phyloP scores from a whole-genome alignment of 768 basidiomycete genomes.

The Mycena galopus region DNA sequence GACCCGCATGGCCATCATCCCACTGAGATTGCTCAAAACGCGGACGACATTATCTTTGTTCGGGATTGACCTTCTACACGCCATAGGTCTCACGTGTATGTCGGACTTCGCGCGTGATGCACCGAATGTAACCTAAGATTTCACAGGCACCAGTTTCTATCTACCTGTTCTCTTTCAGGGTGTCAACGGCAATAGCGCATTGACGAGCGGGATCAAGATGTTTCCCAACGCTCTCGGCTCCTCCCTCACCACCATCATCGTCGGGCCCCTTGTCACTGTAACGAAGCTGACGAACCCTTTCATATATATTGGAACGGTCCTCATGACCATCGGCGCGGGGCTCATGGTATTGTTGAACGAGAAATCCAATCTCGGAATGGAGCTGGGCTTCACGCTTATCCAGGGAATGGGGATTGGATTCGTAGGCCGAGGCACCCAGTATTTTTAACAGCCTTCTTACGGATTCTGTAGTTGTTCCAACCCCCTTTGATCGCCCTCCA shows the following conservation, averaged over 20 bases:
- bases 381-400: slow-evolving; percentile 21
- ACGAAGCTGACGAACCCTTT: slow-evolving; percentile 46
- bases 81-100: slow-evolving; percentile 26
- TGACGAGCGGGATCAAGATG: slow-evolving; percentile 45
- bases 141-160: slow-evolving; percentile 38
- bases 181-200: slow-evolving; percentile 42
- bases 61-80: slow-evolving; percentile 16
- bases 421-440: not conserved
- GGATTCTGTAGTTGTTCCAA: slow-evolving; percentile 16
- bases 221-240: slow-evolving; percentile 45
- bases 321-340: slow-evolving; percentile 49
- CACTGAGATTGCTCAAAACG: slow-evolving; percentile 22
- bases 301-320: slow-evolving; percentile 43
- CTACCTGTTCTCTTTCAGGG: slow-evolving; percentile 55
- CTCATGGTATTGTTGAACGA: slow-evolving; percentile 43
- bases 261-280: slow-evolving; percentile 44
- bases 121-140: no score
- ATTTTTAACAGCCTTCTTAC: not conserved
- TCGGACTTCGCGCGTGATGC: not conserved
- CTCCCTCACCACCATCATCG: slow-evolving; percentile 47
- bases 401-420: slow-evolving; percentile 27
- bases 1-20: slow-evolving; percentile 30
- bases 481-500: slow-evolving; percentile 29
- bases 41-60: slow-evolving; percentile 28
- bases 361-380: slow-evolving; percentile 28